phyloP scores from a whole-genome alignment of 371 early-diverging fungal species.

The Rhizopus delemar region DNA sequence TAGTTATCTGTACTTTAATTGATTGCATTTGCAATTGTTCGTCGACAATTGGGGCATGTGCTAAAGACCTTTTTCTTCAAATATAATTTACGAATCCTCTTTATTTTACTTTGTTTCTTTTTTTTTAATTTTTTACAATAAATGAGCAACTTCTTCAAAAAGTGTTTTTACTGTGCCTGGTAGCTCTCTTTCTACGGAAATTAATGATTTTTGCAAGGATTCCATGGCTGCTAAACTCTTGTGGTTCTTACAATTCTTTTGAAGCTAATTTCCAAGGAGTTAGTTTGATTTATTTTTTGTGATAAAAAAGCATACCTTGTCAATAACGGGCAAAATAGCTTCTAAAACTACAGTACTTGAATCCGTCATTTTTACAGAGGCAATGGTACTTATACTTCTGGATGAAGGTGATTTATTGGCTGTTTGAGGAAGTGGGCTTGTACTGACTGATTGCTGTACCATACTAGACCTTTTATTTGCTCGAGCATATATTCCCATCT shows the following conservation, averaged over 20 bases:
- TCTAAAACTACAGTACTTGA: constrained; percentile 29
- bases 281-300: background rate
- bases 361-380: constrained; percentile 10
- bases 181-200: constrained; percentile 61
- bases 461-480: constrained; percentile 20
- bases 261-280: constrained; percentile 28
- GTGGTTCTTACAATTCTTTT: constrained; percentile 47
- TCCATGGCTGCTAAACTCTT: constrained; percentile 60
- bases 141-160: constrained; percentile 50
- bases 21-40: background rate
- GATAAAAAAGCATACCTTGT: constrained; percentile 35
- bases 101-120: too few species aligned
- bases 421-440: constrained; percentile 25
- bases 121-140: constrained; percentile 14
- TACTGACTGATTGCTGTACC: constrained; percentile 16
- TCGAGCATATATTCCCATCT: constrained; percentile 12
- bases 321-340: constrained; percentile 36
- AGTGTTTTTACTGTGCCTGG: constrained; percentile 62
- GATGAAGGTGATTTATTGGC: constrained; percentile 38
- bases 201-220: constrained; percentile 58
- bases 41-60: too few species aligned
- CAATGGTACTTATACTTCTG: constrained; percentile 32
- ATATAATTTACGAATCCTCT: background rate
- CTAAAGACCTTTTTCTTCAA: too few species aligned
- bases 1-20: background rate